Conservation (phyloP, 768 basidiomycete species). For the Leccinum arenicola region DNA sequence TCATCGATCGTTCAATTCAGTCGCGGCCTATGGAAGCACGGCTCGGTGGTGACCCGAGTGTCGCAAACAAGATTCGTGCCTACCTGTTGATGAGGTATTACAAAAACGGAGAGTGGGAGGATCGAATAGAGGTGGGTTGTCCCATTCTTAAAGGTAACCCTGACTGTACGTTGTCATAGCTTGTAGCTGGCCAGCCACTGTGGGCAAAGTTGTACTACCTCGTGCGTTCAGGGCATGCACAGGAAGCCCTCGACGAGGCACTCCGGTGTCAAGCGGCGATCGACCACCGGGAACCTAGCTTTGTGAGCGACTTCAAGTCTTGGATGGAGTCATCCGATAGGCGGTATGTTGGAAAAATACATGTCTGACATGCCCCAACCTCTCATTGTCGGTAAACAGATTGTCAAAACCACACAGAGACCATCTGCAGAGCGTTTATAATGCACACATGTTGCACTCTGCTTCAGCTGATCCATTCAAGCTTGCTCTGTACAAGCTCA, state of each 20-base stretch:
- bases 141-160: background rate
- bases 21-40: constrained; percentile 79
- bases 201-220: constrained; percentile 97
- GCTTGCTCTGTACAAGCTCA: constrained; percentile 90
- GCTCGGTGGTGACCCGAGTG: constrained; percentile 88
- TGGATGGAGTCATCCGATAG: constrained; percentile 83
- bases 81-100: constrained; percentile 83
- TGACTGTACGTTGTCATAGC: constrained; percentile 39
- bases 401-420: constrained; percentile 74
- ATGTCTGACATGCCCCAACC: background rate
- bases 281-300: constrained; percentile 76
- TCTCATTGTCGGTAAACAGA: constrained; percentile 33
- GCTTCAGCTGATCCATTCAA: constrained; percentile 93
- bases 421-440: constrained; percentile 76
- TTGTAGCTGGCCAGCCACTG: constrained; percentile 81
- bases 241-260: constrained; percentile 81
- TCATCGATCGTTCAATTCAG: constrained; percentile 80
- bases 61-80: constrained; percentile 86
- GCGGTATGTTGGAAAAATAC: constrained; percentile 44
- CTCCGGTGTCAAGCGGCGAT: constrained; percentile 65
- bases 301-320: constrained; percentile 76
- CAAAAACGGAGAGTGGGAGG: constrained; percentile 79
- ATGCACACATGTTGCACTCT: constrained; percentile 87
- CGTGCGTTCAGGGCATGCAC: constrained; percentile 77
- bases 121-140: constrained; percentile 73